Conservation (phyloP, 2,329 filamentous ascomycete genomes). For the Verticillium alfalfae region DNA sequence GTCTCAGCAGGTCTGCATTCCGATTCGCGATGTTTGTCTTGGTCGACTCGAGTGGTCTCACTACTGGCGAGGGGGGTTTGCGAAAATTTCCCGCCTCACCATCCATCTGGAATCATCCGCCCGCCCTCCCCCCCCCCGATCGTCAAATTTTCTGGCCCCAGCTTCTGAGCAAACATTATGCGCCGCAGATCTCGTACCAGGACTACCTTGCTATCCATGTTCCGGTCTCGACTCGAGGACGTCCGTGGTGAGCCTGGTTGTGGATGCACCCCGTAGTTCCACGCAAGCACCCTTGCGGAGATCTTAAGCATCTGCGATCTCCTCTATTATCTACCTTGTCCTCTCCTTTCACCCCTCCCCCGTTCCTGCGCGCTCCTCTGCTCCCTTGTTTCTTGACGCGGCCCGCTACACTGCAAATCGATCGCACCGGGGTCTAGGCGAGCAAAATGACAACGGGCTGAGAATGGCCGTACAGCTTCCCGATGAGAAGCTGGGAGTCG, state of each 20-base stretch:
- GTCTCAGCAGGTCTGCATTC: background rate
- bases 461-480: conserved; percentile 30
- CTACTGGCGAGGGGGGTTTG: background rate
- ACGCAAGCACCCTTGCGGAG: background rate
- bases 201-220: background rate
- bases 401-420: background rate
- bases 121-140: background rate
- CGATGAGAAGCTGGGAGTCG: conserved; percentile 22
- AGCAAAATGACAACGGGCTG: conserved; percentile 5
- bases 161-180: background rate
- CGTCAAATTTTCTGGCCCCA: background rate
- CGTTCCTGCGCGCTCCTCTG: background rate
- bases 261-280: background rate
- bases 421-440: background rate
- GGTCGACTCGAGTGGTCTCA: background rate
- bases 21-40: background rate
- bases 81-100: background rate
- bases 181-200: conserved; percentile 2
- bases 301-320: conserved; percentile 1
- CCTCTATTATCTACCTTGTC: background rate
- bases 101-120: background rate
- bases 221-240: background rate
- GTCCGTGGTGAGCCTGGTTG: background rate
- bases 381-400: background rate
- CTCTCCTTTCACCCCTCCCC: background rate